Base-by-base conservation (phyloP, 2,329 filamentous ascomycete genomes). In the Pseudomassariella vexata region DNA sequence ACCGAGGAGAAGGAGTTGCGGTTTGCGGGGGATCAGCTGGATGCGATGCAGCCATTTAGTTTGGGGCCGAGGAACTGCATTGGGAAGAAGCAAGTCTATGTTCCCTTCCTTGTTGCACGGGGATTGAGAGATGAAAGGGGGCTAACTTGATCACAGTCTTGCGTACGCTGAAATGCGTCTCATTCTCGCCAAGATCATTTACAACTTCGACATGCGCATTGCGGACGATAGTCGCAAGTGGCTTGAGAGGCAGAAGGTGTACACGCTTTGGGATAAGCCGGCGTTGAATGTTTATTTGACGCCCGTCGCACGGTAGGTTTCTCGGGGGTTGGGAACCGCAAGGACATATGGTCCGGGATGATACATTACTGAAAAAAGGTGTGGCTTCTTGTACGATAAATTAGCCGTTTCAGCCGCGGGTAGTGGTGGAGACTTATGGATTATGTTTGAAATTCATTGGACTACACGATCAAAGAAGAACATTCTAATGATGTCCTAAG, bases 21-120 rank as follows among this genome's bases (percentile, higher is more conserved):
- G 1, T 65, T 55, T 50, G 34, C 63, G 10, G 44, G 39, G 5
- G 62, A 65, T 29, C 47, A 39, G 8, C 44, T 52, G 15, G 51
- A 55, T 2, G 53, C 49, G 12, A 46, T 59, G 39, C 54, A 62
- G 42, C 54, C 61, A 14, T 62, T 65, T 37, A 47, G 48, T 28
- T 27, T 50, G 2, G 59, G 62, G 3, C 56, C 61, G 17, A 40
- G 61, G n/a, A 60, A 60, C 28, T 65, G 62, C 29, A 46, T 65
- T 22, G 61, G 60, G 9, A 47, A 48, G 37, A 63, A 63, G 59
- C 60, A 45, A 46, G 57, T 47, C 10, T 15, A 6, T 19, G 21
- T 23, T 23, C n/a, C 21, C n/a, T 23, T 23, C n/a, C 21, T 23
- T 23, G 21, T n/a, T n/a, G 21, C 21, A 23, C 9, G 21, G n/a